Conservation (phyloP, 164 flowering plant genomes). For the Tetrastigma voinierianum region DNA sequence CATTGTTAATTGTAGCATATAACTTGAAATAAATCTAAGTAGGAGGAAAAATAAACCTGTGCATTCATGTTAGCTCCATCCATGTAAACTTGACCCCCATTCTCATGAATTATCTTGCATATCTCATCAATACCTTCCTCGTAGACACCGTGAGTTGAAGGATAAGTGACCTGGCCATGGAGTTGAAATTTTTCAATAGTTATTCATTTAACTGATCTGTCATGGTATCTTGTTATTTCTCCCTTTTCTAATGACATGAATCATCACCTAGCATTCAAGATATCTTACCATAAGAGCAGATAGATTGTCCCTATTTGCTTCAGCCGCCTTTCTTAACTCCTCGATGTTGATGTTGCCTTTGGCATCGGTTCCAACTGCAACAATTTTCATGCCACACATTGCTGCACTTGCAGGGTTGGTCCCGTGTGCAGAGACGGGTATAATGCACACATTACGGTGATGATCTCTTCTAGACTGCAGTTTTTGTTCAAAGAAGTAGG, state of each 20-base stretch:
- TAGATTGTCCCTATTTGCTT: slow-evolving; percentile 72
- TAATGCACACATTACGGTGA: slow-evolving; percentile 93
- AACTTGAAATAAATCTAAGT: background rate
- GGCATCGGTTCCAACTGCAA: slow-evolving; percentile 95
- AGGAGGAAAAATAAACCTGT: slow-evolving; percentile 60
- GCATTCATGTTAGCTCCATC: slow-evolving; percentile 99
- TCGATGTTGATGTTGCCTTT: slow-evolving; percentile 95
- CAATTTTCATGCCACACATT: slow-evolving; percentile 99
- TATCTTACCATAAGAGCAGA: slow-evolving; percentile 87
- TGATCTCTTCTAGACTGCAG: slow-evolving; percentile 89
- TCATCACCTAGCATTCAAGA: no score
- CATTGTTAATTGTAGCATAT: no score
- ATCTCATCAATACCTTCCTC: slow-evolving; percentile 99
- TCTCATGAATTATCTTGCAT: slow-evolving; percentile 95
- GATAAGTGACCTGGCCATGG: slow-evolving; percentile 83
- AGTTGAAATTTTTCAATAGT: background rate
- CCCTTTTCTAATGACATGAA: no score
- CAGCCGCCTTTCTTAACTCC: slow-evolving; percentile 92
- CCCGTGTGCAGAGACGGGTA: slow-evolving; percentile 98
- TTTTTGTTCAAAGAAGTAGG: background rate
- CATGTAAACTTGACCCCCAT: slow-evolving; percentile 99
- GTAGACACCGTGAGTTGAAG: slow-evolving; percentile 98
- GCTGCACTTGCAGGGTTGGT: slow-evolving; percentile 99
- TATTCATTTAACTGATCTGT: no score
- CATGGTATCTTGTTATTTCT: no score